Conservation (phyloP, 2,329 filamentous ascomycete genomes). For the Fusarium algeriense region DNA sequence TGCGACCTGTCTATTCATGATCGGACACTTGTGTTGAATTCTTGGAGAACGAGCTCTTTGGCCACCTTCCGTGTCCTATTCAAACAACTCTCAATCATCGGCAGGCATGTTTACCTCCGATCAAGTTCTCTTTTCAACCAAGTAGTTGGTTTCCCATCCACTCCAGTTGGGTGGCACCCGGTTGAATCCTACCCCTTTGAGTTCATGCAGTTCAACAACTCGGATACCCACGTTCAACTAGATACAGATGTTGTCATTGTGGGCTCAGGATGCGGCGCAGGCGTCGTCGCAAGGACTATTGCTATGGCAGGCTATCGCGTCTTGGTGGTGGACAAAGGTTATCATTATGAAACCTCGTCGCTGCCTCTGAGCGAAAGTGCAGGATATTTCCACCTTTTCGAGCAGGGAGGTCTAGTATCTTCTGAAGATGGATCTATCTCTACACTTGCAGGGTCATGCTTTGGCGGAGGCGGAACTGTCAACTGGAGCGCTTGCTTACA, state of each 20-base stretch:
- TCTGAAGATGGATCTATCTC: conserved; percentile 4
- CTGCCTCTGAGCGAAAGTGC: neutral
- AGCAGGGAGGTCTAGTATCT: neutral
- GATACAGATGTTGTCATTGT: conserved; percentile 3
- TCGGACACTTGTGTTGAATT: neutral
- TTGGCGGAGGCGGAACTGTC: conserved; percentile 6
- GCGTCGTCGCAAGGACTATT: neutral
- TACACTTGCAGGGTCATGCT: conserved; percentile 1
- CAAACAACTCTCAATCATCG: neutral
- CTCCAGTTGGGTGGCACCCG: neutral
- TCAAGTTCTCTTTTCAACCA: neutral
- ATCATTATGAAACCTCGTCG: neutral
- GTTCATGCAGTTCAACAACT: neutral
- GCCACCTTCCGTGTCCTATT: neutral
- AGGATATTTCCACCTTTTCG: conserved; percentile 4
- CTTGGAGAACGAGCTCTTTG: conserved; percentile 1
- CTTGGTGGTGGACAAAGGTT: neutral
- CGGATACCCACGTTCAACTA: neutral
- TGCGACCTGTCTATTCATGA: neutral
- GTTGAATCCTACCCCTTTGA: neutral
- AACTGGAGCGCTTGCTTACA: conserved; percentile 5
- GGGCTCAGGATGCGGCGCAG: neutral
- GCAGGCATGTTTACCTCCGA: neutral
- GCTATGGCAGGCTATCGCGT: neutral
- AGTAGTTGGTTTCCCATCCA: neutral